Evolutionary conservation across 371 early-diverging fungal species (phyloP), one percentile per base, ranked within the genome.

Genomic region (Ecytonucleospora hepatopenaei): DNA sequence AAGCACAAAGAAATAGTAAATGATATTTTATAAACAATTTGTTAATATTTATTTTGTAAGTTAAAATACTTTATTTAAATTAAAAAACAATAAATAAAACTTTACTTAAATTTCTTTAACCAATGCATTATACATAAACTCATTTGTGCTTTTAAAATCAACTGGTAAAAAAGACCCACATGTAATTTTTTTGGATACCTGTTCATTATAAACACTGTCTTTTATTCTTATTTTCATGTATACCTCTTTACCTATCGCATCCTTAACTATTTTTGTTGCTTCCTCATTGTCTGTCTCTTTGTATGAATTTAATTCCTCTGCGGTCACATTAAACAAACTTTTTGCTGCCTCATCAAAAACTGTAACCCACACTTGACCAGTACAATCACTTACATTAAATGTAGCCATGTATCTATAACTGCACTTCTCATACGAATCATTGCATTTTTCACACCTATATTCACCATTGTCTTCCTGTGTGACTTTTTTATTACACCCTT

Each of bases 401-500:
- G 5, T 58, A 16, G 71, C 48, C 47, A 69, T 65, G 59, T 75
- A 80, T 48, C 73, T 71, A 28, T 69, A 64, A 19, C 64, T 67
- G 57, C 76, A 77, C 16, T 63, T 62, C 23, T 71, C 74, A 54
- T 48, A 69, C 19, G 55, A 54, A 24, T 61, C 48, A 27, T 70
- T 68, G 59, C 80, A 80, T 65, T 72, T 80, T 54, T 70, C 71
- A 57, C 80, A 80, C 48, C 69, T 70, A 57, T 73, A 80, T 28
- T 32, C 24, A 8, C 71, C 71, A 51, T 60, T 40, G 16, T 62
- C 69, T 34, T 77, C 69, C 27, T 56, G 27, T 16, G 31, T 53
- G 4, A 77, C 77, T 49, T 75, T 75, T 65, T 80, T 80, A n/a
- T 75, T 80, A 49, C 75, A 74, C 16, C 64, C 56, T 54, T 63